Percentiles rank a stretch among this genome's conserved stretches.
These are phyloP conservation scores for Aspergillus terreus DNA, from an alignment of 2,329 filamentous ascomycete genomes.

Conservation along the genomic window DNA sequence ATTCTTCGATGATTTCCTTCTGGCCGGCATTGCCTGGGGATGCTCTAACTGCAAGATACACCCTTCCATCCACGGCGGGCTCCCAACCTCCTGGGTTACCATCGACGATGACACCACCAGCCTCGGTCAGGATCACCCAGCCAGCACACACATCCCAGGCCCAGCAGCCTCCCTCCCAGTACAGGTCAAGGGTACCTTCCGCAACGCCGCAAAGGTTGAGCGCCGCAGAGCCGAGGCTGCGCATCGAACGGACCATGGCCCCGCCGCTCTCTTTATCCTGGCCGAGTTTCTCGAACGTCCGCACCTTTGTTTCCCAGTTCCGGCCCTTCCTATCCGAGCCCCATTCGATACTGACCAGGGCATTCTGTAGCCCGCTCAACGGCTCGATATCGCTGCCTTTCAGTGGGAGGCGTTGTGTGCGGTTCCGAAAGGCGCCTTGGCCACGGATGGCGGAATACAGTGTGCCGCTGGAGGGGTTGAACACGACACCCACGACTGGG, in stretches of 20 bases:
- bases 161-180: conserved; percentile 65
- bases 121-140: conserved; percentile 59
- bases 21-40: conserved; percentile 31
- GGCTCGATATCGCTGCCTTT: conserved; percentile 40
- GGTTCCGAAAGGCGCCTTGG: conserved; percentile 50
- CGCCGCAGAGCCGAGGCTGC: conserved; percentile 57
- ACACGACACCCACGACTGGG: conserved; percentile 58
- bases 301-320: conserved; percentile 55
- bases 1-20: conserved; percentile 39
- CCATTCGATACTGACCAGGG: conserved; percentile 59
- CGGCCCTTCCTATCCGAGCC: conserved; percentile 54
- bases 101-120: conserved; percentile 58
- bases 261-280: conserved; percentile 52
- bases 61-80: conserved; percentile 53
- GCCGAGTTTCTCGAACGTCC: conserved; percentile 50
- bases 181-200: conserved; percentile 55
- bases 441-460: conserved; percentile 56
- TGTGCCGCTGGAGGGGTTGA: conserved; percentile 56
- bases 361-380: conserved; percentile 47
- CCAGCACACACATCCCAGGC: conserved; percentile 64
- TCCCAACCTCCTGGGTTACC: conserved; percentile 57
- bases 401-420: conserved; percentile 43
- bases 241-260: conserved; percentile 59
- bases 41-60: conserved; percentile 46
- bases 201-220: conserved; percentile 60